Evolutionary conservation across 495 filamentous ascomycete species (phyloP), one percentile per base, ranked within the genome.

Genomic region (Neurospora sublineolata): DNA sequence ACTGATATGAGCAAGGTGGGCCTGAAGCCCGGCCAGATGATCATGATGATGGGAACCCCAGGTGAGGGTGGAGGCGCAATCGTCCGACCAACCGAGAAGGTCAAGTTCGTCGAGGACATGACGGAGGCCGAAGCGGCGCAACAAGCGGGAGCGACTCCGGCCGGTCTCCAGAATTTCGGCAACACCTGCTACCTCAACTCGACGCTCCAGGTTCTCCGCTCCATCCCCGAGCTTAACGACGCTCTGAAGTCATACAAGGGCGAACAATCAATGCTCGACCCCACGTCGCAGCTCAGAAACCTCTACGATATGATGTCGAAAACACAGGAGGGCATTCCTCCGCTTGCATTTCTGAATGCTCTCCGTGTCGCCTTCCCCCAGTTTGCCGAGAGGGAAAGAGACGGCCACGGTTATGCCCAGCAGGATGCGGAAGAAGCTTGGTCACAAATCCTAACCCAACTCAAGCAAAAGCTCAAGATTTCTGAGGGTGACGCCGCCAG

Each of bases 181-280:
- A 99, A 99, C 78, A 98, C 95, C 2, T 99, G 95, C 84, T 99
- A 99, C 79, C 89, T 98, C 77, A 99, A 99, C 84, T 94, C 96
- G 30, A 97, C 95, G 0, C 86, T 99, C 27, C 95, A 99, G 80
- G 89, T 93, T 5, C 83, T 99, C 71, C 88, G 93, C 70, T 87
- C 92, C 72, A 92, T 99, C 69, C 96, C 96, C 0, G 95, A 99
- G 81, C 86, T 99, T 36, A 93, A 97, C 76, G 85, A 92, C 41
- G 90, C 94, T 77, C 86, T 99, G 20, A 76, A 80, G 41, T 86
- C 84, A 73, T 97, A 97, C 80, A 85, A 85, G 39, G 79, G 71
- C 68, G 27, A 60, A 80, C 64, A 64, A 14, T 72, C 79, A 46
- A 88, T 87, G 7, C 82, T 86, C 40, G 96, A 98, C 80, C 84